phyloP scores from a whole-genome alignment of 768 basidiomycete genomes.

The Naganishia vishniacii region DNA sequence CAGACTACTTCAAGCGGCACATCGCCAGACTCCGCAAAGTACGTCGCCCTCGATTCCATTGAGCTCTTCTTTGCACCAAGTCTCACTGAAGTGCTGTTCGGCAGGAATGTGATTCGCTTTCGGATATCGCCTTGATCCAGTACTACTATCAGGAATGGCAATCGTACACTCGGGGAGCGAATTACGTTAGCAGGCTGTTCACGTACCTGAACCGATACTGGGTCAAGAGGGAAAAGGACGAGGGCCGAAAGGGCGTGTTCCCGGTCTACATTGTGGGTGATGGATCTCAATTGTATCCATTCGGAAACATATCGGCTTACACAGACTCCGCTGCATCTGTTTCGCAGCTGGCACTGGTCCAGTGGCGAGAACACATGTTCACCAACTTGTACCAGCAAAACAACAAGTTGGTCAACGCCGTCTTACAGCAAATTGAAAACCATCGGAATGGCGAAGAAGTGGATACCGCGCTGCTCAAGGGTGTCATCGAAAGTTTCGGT shows the following conservation, averaged over 20 bases:
- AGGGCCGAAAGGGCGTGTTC: constrained; percentile 90
- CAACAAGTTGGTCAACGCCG: constrained; percentile 75
- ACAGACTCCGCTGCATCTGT: neutral
- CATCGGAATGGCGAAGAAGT: constrained; percentile 92
- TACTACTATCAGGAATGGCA: constrained; percentile 94
- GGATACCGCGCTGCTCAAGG: constrained; percentile 86
- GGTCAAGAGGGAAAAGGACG: constrained; percentile 97
- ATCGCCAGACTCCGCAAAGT: constrained; percentile 64
- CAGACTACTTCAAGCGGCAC: constrained; percentile 80
- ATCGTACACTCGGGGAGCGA: constrained; percentile 91
- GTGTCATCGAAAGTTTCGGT: constrained; percentile 84
- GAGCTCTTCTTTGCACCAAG: too few species aligned
- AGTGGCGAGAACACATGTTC: constrained; percentile 93
- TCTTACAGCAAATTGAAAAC: constrained; percentile 81
- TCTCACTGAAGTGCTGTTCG: too few species aligned
- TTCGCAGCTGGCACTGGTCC: constrained; percentile 77
- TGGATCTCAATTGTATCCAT: too few species aligned
- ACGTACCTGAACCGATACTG: constrained; percentile 98
- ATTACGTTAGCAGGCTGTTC: constrained; percentile 94
- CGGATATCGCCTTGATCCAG: constrained; percentile 78
- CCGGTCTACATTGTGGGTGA: constrained; percentile 88
- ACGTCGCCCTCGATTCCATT: too few species aligned
- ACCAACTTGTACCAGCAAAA: constrained; percentile 65
- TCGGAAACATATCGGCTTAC: neutral
- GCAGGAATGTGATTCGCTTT: constrained; percentile 70